A percentile compares a stretch with the other conserved stretches of the same genome.
Evolutionary conservation across 2,329 filamentous ascomycete genomes (phyloP).

Genomic region (Didymella keratinophila): DNA sequence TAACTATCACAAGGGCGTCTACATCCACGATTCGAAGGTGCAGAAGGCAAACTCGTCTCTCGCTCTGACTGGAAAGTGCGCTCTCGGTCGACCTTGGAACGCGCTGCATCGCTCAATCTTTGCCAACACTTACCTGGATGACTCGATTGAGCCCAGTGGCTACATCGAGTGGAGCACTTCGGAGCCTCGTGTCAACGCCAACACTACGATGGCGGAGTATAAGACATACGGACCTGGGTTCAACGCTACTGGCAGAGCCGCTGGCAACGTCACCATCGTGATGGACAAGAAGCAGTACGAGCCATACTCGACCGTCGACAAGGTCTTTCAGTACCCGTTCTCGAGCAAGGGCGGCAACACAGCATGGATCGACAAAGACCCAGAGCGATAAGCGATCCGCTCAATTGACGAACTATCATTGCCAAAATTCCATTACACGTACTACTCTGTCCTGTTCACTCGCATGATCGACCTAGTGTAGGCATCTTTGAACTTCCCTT

Average conservation of each 20-base stretch:
- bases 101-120: conserved; percentile 65
- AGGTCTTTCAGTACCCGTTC: conserved; percentile 47
- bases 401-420: too few relatives aligned
- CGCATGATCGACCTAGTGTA: too few relatives aligned
- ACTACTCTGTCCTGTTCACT: too few relatives aligned
- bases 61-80: conserved; percentile 55
- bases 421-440: too few relatives aligned
- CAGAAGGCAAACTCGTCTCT: conserved; percentile 62
- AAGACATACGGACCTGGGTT: conserved; percentile 62
- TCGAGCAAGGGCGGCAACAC: conserved; percentile 55
- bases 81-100: conserved; percentile 71
- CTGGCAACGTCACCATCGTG: conserved; percentile 57
- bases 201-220: conserved; percentile 67
- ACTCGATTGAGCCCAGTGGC: conserved; percentile 60
- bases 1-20: conserved; percentile 58
- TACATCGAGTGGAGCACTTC: conserved; percentile 63
- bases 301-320: conserved; percentile 32
- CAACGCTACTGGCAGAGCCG: conserved; percentile 57
- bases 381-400: conserved; percentile 15
- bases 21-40: conserved; percentile 65
- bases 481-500: too few relatives aligned
- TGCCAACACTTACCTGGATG: conserved; percentile 63
- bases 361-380: conserved; percentile 57
- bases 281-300: conserved; percentile 49
- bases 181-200: conserved; percentile 48